Evolutionary conservation across 768 basidiomycete genomes (phyloP).

Genomic region (Phanerochaete carnosa): DNA sequence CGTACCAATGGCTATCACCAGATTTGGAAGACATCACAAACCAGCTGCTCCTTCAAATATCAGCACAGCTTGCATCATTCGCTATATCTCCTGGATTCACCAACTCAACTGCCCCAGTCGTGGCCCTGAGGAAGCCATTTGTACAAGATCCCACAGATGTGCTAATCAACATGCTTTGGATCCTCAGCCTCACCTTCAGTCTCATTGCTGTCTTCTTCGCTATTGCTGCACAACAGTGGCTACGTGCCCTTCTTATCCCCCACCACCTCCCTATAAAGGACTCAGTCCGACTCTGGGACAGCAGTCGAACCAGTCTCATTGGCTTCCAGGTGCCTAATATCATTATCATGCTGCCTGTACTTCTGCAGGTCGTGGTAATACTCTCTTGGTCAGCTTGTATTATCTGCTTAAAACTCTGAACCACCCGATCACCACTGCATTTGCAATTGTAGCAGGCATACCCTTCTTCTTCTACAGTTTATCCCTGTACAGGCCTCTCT

Average conservation of each 20-base stretch:
- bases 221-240: conserved; percentile 28
- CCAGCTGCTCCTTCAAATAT: conserved; percentile 9
- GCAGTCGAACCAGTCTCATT: neutral
- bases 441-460: neutral
- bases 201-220: conserved; percentile 23
- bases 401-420: conserved; percentile 3
- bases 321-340: conserved; percentile 5
- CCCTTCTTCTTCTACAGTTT: neutral
- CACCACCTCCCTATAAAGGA: neutral
- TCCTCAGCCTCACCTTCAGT: conserved; percentile 21
- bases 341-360: conserved; percentile 9
- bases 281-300: conserved; percentile 5
- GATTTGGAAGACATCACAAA: neutral
- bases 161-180: conserved; percentile 23
- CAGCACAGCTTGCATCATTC: conserved; percentile 5
- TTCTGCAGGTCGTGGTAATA: conserved; percentile 10
- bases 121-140: neutral
- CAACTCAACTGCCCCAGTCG: conserved; percentile 10
- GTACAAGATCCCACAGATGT: neutral
- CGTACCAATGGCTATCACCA: conserved; percentile 6
- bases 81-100: conserved; percentile 1
- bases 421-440: neutral
- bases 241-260: conserved; percentile 6
- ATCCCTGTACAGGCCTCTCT: neutral
- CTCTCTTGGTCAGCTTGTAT: conserved; percentile 11